Evolutionary conservation across 345 rosid species (phyloP).

Genomic region (Moringa oleifera): DNA sequence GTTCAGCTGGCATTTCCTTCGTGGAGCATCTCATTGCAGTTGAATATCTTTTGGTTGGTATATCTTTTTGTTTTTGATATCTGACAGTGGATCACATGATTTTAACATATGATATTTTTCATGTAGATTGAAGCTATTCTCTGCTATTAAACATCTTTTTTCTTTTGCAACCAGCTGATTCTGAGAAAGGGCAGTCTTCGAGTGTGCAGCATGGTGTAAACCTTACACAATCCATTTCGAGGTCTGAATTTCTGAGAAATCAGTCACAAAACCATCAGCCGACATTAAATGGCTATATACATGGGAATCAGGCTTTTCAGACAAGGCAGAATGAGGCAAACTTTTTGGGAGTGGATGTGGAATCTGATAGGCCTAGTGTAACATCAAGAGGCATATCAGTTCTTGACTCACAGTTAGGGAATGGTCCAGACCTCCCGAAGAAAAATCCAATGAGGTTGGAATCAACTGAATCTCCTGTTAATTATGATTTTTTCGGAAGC

Average conservation of each 20-base stretch:
- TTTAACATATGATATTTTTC: constrained; percentile 8
- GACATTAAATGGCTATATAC: constrained; percentile 60
- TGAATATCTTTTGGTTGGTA: not conserved
- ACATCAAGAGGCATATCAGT: constrained; percentile 45
- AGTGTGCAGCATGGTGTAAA: constrained; percentile 47
- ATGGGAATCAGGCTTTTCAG: constrained; percentile 42
- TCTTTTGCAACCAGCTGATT: constrained; percentile 48
- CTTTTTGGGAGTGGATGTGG: constrained; percentile 56
- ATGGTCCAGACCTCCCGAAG: constrained; percentile 43
- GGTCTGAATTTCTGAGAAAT: constrained; percentile 51
- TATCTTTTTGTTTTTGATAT: not conserved
- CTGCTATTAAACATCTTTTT: constrained; percentile 18
- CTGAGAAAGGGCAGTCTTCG: constrained; percentile 52
- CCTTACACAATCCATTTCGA: constrained; percentile 40
- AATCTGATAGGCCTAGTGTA: constrained; percentile 43
- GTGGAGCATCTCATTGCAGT: not conserved
- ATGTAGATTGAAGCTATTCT: constrained; percentile 6
- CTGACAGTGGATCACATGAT: not conserved
- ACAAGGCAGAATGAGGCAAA: constrained; percentile 52
- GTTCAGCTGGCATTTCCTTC: not conserved
- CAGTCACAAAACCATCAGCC: constrained; percentile 52
- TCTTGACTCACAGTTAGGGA: constrained; percentile 39
- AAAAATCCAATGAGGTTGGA: constrained; percentile 40
- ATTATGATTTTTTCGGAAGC: constrained; percentile 61
- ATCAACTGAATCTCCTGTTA: constrained; percentile 58